Conservation (phyloP, 441 rosid species). For the Cnidoscolus chayamansa region DNA sequence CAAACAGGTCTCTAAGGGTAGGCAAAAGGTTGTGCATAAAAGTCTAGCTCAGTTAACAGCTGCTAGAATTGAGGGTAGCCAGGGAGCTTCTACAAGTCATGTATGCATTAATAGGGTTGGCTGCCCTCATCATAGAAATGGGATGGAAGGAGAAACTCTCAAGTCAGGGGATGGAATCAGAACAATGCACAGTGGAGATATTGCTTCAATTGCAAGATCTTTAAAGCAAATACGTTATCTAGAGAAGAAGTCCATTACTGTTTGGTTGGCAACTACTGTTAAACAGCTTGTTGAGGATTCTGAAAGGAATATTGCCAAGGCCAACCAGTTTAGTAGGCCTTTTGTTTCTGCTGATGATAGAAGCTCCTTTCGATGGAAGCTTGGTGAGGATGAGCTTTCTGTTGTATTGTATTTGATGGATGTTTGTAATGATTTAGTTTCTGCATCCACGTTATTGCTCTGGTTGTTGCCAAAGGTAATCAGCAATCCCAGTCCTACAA, state of each 20-base stretch:
- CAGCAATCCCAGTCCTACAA: constrained; percentile 54
- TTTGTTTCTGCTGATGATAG: constrained; percentile 63
- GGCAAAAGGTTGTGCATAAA: constrained; percentile 85
- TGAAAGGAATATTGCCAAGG: constrained; percentile 58
- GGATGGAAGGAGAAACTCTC: constrained; percentile 43
- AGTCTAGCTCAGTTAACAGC: constrained; percentile 91
- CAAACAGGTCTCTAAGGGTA: constrained; percentile 76
- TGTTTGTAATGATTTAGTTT: constrained; percentile 70
- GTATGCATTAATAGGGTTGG: constrained; percentile 74
- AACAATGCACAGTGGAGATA: constrained; percentile 48
- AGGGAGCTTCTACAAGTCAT: constrained; percentile 98
- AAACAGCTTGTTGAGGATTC: constrained; percentile 81
- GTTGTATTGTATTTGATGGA: constrained; percentile 74
- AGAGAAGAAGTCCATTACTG: constrained; percentile 72
- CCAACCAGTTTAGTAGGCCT: constrained; percentile 57
- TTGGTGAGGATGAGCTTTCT: constrained; percentile 91
- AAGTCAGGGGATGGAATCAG: constrained; percentile 55
- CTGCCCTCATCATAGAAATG: constrained; percentile 40
- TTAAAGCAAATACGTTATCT: constrained; percentile 73
- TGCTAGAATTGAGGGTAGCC: constrained; percentile 98
- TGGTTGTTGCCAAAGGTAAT: constrained; percentile 88
- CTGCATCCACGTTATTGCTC: constrained; percentile 71
- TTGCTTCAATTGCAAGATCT: constrained; percentile 70
- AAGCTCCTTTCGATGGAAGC: constrained; percentile 68
- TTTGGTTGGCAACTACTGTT: constrained; percentile 74